Evolutionary conservation across 176 grass and related monocot genomes (phyloP).

Genomic region (Musa itinerans): DNA sequence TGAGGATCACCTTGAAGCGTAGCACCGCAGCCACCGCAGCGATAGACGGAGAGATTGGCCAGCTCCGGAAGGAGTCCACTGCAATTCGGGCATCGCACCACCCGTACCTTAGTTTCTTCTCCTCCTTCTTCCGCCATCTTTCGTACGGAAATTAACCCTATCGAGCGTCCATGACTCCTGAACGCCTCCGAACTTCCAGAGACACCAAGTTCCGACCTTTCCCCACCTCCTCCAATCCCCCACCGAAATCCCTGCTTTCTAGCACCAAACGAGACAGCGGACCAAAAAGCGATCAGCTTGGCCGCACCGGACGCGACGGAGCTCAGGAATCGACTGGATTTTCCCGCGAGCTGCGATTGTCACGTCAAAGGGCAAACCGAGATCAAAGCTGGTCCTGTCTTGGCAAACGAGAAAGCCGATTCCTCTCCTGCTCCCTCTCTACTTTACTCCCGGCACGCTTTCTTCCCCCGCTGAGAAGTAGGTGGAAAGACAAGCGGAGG

Average conservation of each 20-base stretch:
- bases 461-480: background rate
- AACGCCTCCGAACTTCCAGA: background rate
- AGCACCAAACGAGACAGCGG: background rate
- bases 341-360: background rate
- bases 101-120: conserved; percentile 35
- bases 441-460: background rate
- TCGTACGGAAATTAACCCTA: background rate
- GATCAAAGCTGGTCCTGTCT: background rate
- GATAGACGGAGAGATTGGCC: conserved; percentile 70
- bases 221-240: background rate
- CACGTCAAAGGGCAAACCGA: background rate
- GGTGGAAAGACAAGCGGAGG: too few relatives aligned
- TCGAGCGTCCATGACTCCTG: background rate
- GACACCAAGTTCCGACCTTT: background rate
- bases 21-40: conserved; percentile 78
- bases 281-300: background rate
- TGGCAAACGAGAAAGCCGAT: background rate
- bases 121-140: conserved; percentile 19
- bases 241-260: background rate
- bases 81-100: conserved; percentile 87
- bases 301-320: background rate
- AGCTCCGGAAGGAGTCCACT: conserved; percentile 87
- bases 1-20: conserved; percentile 51
- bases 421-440: background rate
- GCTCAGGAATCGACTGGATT: background rate